These are phyloP conservation scores for Darksidea phi DNA, from an alignment of 495 filamentous ascomycete genomes.

Conservation along the genomic window DNA sequence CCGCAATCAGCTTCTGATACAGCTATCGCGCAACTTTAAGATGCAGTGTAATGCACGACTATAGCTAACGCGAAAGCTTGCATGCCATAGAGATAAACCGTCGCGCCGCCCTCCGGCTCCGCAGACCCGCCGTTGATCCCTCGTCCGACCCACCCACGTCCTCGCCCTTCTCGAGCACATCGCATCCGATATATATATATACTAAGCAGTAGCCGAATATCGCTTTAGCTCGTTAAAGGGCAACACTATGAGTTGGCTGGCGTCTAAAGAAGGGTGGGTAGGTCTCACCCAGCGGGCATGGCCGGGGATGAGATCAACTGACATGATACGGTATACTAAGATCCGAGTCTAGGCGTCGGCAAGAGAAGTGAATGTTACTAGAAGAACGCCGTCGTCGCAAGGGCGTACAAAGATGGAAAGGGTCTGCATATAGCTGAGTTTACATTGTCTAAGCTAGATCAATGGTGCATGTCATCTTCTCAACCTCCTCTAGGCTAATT, in stretches of 20 bases:
- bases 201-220: conserved; percentile 8
- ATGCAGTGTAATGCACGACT: conserved; percentile 4
- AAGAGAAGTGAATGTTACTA: background rate
- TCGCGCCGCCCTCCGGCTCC: conserved; percentile 7
- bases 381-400: background rate
- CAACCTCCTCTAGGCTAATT: background rate
- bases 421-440: conserved; percentile 6
- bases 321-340: conserved; percentile 13
- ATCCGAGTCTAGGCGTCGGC: conserved; percentile 5
- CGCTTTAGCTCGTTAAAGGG: background rate
- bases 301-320: background rate
- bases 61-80: conserved; percentile 11
- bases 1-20: conserved; percentile 11
- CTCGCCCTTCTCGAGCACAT: conserved; percentile 15
- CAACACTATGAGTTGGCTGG: background rate
- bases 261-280: background rate
- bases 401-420: conserved; percentile 4
- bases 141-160: conserved; percentile 15
- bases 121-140: conserved; percentile 11
- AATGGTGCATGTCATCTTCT: background rate
- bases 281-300: background rate
- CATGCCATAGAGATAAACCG: conserved; percentile 15
- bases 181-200: conserved; percentile 10
- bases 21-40: conserved; percentile 7
- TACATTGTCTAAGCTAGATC: background rate